Conservation (phyloP, 148 eudicot genomes). For the Rhododendron mucronatum region DNA sequence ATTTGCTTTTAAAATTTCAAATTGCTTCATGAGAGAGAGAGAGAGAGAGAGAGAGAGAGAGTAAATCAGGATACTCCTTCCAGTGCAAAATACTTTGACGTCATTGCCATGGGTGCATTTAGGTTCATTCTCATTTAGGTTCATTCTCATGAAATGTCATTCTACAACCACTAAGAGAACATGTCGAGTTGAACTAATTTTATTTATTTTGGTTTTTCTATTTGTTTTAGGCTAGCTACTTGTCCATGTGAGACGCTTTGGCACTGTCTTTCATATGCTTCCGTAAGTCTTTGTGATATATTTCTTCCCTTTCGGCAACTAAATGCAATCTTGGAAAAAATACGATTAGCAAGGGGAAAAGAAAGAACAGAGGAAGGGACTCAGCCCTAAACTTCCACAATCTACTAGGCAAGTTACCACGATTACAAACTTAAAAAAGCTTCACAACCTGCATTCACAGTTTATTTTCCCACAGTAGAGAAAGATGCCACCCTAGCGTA, state of each 20-base stretch:
- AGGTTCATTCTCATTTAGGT: no score
- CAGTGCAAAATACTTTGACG: no score
- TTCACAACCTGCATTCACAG: background rate
- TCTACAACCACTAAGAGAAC: no score
- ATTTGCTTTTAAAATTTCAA: no score
- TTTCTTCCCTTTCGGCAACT: background rate
- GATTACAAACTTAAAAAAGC: background rate
- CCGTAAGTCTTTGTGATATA: background rate
- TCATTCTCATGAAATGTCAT: no score
- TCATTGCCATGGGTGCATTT: no score
- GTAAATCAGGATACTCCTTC: no score
- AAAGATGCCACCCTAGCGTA: background rate
- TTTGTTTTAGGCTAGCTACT: background rate
- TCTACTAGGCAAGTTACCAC: background rate
- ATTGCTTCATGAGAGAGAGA: no score
- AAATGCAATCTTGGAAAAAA: background rate
- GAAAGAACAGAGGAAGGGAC: background rate
- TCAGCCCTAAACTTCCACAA: background rate
- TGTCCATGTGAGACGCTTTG: background rate
- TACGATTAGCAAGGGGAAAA: background rate
- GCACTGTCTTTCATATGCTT: background rate
- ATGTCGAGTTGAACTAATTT: background rate
- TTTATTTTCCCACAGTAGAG: conserved; percentile 1
- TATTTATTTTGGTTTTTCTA: background rate
- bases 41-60: no score